Conservation (phyloP, 1,139 yeast species). For the Debaryomyces singareniensis region DNA sequence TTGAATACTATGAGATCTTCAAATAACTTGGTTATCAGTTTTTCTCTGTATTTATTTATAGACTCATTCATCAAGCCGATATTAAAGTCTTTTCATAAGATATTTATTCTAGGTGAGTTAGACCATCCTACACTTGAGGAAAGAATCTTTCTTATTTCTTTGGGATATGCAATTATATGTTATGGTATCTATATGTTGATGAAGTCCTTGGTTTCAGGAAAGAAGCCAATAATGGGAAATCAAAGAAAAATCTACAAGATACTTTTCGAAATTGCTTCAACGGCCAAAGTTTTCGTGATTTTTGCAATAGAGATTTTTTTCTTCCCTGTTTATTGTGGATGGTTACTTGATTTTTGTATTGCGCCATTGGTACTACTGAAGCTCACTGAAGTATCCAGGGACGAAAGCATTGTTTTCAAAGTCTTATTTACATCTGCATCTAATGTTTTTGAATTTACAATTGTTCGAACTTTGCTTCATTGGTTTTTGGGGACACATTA, state of each 20-base stretch:
- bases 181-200: constrained; percentile 24
- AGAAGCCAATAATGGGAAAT: constrained; percentile 42
- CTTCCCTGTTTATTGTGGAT: constrained; percentile 86
- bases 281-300: constrained; percentile 68
- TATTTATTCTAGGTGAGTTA: constrained; percentile 12
- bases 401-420: constrained; percentile 9
- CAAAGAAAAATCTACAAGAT: constrained; percentile 44
- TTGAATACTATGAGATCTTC: not conserved
- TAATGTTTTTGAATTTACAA: constrained; percentile 16
- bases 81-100: constrained; percentile 11
- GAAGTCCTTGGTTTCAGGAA: constrained; percentile 25
- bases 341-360: constrained; percentile 62
- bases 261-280: constrained; percentile 46
- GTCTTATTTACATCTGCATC: constrained; percentile 21
- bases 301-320: constrained; percentile 74
- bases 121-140: constrained; percentile 21
- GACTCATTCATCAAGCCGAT: constrained; percentile 13
- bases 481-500: constrained; percentile 81
- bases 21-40: constrained; percentile 8
- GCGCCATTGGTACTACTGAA: constrained; percentile 43
- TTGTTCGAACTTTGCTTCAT: constrained; percentile 26
- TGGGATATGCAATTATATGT: constrained; percentile 36
- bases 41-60: constrained; percentile 5
- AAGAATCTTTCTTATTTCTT: constrained; percentile 22
- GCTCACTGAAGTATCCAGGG: constrained; percentile 10